Conservation (phyloP, 2,329 filamentous ascomycete genomes). For the Pseudogymnoascus sp. region DNA sequence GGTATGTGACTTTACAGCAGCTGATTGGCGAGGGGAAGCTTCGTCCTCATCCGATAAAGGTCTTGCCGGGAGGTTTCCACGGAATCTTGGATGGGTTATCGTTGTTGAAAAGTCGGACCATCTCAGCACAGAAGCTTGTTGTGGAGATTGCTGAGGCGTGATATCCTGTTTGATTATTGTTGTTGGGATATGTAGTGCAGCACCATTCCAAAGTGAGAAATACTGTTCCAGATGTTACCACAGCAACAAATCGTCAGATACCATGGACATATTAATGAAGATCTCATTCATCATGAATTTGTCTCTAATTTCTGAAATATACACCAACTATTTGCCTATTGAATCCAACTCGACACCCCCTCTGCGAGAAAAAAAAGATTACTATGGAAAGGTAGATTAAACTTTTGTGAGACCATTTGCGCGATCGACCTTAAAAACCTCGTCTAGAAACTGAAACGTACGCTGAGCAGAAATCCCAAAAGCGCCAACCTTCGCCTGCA, state of each 20-base stretch:
- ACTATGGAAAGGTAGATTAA: background rate
- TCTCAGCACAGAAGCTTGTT: background rate
- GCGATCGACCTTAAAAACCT: slow-evolving; percentile 12
- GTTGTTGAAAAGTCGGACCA: background rate
- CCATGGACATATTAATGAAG: background rate
- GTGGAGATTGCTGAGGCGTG: background rate
- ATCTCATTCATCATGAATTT: background rate
- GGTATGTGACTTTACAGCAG: background rate
- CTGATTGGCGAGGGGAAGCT: background rate
- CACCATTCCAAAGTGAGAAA: background rate
- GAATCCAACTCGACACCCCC: background rate
- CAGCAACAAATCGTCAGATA: background rate
- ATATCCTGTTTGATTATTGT: background rate
- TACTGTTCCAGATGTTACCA: background rate
- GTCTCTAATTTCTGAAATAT: background rate
- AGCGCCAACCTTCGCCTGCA: slow-evolving; percentile 25
- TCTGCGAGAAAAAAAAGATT: background rate
- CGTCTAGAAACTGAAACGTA: slow-evolving; percentile 13
- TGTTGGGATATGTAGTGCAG: background rate
- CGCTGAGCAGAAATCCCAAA: slow-evolving; percentile 11
- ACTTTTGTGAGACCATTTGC: background rate
- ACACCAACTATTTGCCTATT: background rate
- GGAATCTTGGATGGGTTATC: background rate
- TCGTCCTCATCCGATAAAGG: background rate
- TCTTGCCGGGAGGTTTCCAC: background rate